Evolutionary conservation across 345 rosid species (phyloP).

Genomic region (Sisymbrium irio): DNA sequence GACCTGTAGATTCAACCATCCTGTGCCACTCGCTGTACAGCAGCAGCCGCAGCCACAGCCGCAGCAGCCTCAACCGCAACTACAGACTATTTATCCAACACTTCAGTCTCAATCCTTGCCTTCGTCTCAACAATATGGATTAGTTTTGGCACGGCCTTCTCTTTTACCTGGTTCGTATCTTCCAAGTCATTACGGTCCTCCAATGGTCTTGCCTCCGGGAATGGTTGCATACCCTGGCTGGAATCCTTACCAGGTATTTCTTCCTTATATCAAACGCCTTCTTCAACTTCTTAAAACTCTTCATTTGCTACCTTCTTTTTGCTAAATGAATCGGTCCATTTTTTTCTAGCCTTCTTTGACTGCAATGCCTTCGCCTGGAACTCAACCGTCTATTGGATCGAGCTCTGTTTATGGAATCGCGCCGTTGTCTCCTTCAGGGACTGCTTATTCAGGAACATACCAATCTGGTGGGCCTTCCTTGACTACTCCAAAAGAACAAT

Average conservation of each 20-base stretch:
- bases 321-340: background rate
- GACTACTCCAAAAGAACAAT: constrained; percentile 54
- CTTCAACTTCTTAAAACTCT: background rate
- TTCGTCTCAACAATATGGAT: constrained; percentile 72
- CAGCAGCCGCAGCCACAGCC: background rate
- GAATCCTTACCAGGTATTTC: constrained; percentile 67
- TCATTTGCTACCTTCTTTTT: background rate
- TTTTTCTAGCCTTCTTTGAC: constrained; percentile 49
- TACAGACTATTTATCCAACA: constrained; percentile 44
- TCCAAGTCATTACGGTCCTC: constrained; percentile 67
- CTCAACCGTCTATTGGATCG: constrained; percentile 60
- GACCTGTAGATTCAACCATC: constrained; percentile 94
- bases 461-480: constrained; percentile 45
- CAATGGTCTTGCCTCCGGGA: constrained; percentile 61
- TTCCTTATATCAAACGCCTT: background rate
- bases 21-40: constrained; percentile 53
- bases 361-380: constrained; percentile 60
- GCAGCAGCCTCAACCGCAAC: constrained; percentile 7
- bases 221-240: constrained; percentile 74
- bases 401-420: constrained; percentile 59
- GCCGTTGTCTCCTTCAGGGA: constrained; percentile 70
- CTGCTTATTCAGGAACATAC: constrained; percentile 62
- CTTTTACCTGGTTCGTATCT: constrained; percentile 63
- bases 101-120: constrained; percentile 63
- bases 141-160: constrained; percentile 77